Base-by-base conservation (phyloP, 495 filamentous ascomycete species). In the Chaetomium tenue region DNA sequence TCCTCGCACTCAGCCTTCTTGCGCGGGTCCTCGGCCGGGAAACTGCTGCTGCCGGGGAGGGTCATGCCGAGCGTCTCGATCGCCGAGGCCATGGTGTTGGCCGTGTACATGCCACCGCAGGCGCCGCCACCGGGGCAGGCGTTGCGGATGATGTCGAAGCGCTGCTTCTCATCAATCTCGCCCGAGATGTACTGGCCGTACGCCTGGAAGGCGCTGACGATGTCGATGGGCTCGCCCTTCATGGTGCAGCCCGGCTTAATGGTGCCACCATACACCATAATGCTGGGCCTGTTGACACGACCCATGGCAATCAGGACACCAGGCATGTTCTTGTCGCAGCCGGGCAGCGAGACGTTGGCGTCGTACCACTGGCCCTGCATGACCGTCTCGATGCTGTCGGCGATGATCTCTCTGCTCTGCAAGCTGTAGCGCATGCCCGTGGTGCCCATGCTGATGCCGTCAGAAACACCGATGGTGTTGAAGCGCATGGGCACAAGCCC, bases 351-450 rank as follows among this genome's bases (percentile, higher is more conserved):
- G 73, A 98, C 91, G 75, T 98, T 98, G 72, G 90, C 94, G 77
- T 98, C 94, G 75, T 98, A 98, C 95, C 94, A 98, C 82, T 98
- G 94, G 15, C 91, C 94, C 55, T 91, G 86, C 94, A 98, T 98
- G 47, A 98, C 94, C 8, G 95, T 98, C 83, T 98, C 95, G 69
- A 98, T 94, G 40, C 89, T 93, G 77, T 98, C 95, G 66, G 94
- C 94, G 71, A 98, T 98, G 66, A 98, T 81, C 74, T 98, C 94
- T 72, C 94, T 83, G 63, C 90, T 94, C 79, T 98, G 94, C 63
- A 98, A 79, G 61, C 89, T 93, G 80, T 90, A 98, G 61, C 95
- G 86, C 94, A 98, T 98, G 60, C 94, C 91, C 39, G 79, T 84
- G 53, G 86, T 92, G 54, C 89, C 89, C 89, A 92, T 92, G 66